Conservation (phyloP, 2,329 filamentous ascomycete genomes). For the Calonectria pteridis region DNA sequence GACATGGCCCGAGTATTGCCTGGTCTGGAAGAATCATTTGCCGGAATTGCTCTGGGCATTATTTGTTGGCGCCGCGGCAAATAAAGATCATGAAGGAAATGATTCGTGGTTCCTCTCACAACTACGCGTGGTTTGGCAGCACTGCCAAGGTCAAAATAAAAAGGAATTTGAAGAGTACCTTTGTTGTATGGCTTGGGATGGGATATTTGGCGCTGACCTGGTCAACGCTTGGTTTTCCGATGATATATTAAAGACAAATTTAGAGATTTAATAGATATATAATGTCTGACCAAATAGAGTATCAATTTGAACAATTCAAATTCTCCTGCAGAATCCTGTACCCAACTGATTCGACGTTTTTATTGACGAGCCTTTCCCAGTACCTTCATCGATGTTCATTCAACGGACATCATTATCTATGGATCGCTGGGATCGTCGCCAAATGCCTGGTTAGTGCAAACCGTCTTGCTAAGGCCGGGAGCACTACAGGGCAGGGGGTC, state of each 20-base stretch:
- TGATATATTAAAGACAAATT: neutral
- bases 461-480: no score
- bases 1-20: neutral
- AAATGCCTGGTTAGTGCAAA: no score
- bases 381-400: no score
- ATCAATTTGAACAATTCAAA: no score
- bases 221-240: neutral
- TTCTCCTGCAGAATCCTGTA: no score
- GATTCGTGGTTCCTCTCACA: conserved; percentile 8
- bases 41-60: conserved; percentile 12
- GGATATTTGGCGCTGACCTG: neutral
- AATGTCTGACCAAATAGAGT: no score
- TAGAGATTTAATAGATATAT: neutral
- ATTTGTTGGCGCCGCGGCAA: neutral
- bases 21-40: neutral
- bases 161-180: neutral
- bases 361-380: no score
- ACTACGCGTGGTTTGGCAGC: neutral
- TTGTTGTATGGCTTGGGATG: conserved; percentile 8
- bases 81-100: neutral
- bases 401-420: no score
- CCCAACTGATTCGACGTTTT: no score
- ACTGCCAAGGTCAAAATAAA: neutral
- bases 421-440: no score
- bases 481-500: no score